Base-by-base conservation (phyloP, 176 grass and related monocot genomes). In the Microstegium vimineum region DNA sequence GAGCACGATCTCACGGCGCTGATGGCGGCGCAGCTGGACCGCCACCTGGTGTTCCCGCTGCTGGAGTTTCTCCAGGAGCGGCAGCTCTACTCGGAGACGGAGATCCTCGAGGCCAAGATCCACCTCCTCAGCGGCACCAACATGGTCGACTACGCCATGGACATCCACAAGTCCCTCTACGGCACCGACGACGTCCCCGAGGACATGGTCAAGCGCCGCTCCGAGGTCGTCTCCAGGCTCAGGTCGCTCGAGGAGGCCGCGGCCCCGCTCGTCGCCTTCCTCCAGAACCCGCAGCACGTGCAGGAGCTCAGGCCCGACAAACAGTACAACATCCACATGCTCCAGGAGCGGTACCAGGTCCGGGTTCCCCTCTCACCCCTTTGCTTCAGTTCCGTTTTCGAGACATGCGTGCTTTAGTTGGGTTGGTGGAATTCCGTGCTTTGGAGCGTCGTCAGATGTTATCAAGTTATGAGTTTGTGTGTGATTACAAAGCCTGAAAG, bases 101-200 rank as follows among this genome's bases (percentile, higher is more conserved):
- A 95, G 86, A 91, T 98, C 76, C 92, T 92, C 12, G 87, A 91
- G 87, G 92, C 85, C 34, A 98, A 98, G 86, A 93, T 98, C 82
- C 79, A 82, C 42, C 92, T 98, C 59, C 92, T 98, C 84, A 82
- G 86, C 84, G 90, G 94, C 75, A 95, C 96, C 33, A 98, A 95
- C 84, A 98, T 98, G 96, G 96, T 98, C 37, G 96, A 95, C 71
- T 95, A 98, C 71, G 92, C 96, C 75, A 95, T 98, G 93, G 96
- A 98, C 81, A 95, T 95, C 74, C 92, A 95, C 82, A 98, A 91
- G 87, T 89, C 93, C 18, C 96, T 95, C 41, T 85, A 95, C 63
- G 89, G 82, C 33, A 93, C 96, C 33, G 92, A 91, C 5, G 89
- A 98, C 20, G 96, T 95, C 42, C 96, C 96, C 22, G 83, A 80